These are phyloP conservation scores for Platanthera zijinensis DNA, from an alignment of 106 monocot species.

Conservation along the genomic window DNA sequence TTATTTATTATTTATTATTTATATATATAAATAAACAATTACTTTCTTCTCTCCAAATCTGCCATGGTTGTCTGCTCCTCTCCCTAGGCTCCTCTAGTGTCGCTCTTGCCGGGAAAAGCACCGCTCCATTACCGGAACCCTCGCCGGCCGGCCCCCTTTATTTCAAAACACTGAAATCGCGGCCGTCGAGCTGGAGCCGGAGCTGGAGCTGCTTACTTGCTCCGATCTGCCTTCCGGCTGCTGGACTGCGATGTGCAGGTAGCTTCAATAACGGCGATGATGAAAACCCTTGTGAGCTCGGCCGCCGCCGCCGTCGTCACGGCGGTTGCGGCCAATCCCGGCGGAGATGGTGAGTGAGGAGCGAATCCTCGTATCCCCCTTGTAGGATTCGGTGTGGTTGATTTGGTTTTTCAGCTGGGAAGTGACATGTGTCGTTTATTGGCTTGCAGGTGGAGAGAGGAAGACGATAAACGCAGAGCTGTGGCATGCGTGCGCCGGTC, in stretches of 20 bases:
- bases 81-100: neutral
- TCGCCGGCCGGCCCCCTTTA: neutral
- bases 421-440: neutral
- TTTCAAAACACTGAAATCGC: neutral
- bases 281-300: neutral
- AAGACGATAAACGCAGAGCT: slow-evolving; percentile 47
- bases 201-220: neutral
- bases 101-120: neutral
- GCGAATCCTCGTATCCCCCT: neutral
- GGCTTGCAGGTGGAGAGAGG: slow-evolving; percentile 26
- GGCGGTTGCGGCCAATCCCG: neutral
- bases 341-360: slow-evolving; percentile 5
- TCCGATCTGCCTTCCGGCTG: neutral
- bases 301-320: neutral
- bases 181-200: neutral
- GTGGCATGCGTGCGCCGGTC: slow-evolving; percentile 64
- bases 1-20: neutral
- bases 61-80: neutral
- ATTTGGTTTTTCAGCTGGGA: neutral
- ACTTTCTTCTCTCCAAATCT: neutral
- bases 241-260: neutral
- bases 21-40: slow-evolving; percentile 6
- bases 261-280: neutral
- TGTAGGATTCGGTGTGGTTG: neutral
- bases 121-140: neutral